Percentiles rank a stretch among this genome's conserved stretches.
Conservation (phyloP, 805 yeast species). For the Pachysolen tannophilus region DNA sequence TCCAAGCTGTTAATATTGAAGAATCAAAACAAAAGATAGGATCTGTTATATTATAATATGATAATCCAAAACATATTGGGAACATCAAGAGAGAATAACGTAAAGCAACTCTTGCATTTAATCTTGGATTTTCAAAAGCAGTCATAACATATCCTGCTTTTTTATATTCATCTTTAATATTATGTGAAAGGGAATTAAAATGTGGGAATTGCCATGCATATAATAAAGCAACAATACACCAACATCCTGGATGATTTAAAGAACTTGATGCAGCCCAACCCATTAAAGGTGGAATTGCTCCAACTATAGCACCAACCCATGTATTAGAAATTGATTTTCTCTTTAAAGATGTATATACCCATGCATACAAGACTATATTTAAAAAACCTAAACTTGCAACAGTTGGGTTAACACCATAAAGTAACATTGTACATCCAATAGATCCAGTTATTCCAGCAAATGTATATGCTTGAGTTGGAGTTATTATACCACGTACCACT, state of each 20-base stretch:
- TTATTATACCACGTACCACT: constrained; percentile 73
- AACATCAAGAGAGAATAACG: constrained; percentile 90
- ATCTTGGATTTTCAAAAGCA: constrained; percentile 82
- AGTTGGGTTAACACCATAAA: constrained; percentile 75
- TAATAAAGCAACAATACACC: constrained; percentile 84
- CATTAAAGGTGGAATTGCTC: constrained; percentile 98
- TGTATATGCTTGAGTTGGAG: constrained; percentile 66
- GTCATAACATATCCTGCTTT: constrained; percentile 97
- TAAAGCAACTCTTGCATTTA: constrained; percentile 90
- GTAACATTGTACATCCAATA: constrained; percentile 60
- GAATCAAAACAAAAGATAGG: constrained; percentile 76
- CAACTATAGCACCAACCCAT: constrained; percentile 99
- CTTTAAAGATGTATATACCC: constrained; percentile 88
- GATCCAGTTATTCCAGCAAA: constrained; percentile 76
- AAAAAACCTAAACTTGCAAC: constrained; percentile 76
- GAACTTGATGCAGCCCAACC: constrained; percentile 96
- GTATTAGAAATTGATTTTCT: constrained; percentile 81
- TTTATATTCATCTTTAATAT: constrained; percentile 79
- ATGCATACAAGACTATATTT: constrained; percentile 78
- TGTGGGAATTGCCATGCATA: constrained; percentile 99
- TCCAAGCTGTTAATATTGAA: constrained; percentile 77
- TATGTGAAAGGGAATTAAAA: constrained; percentile 86
- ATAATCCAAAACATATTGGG: constrained; percentile 80
- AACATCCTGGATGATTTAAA: constrained; percentile 80
- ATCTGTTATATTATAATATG: constrained; percentile 77